Percentiles rank a stretch among this genome's conserved stretches.
Evolutionary conservation across 768 basidiomycete species (phyloP).

Genomic region (Megacollybia marginata): DNA sequence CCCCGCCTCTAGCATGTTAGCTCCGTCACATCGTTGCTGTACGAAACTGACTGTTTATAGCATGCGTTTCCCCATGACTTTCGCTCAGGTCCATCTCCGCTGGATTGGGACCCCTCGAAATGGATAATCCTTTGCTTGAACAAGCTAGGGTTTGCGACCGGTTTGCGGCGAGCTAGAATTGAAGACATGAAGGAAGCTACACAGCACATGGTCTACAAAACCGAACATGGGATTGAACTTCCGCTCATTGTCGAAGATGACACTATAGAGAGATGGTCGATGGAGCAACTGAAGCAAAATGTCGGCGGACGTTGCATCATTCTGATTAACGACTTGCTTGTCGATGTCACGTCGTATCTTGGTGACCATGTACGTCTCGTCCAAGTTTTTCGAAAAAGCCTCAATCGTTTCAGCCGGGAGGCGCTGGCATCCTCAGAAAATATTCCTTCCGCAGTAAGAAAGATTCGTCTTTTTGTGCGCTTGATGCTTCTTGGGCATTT

Average conservation of each 20-base stretch:
- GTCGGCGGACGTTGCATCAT: slow-evolving; percentile 38
- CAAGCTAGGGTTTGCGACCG: slow-evolving; percentile 35
- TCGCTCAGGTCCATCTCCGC: slow-evolving; percentile 51
- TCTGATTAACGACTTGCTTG: slow-evolving; percentile 49
- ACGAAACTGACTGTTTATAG: slow-evolving; percentile 20
- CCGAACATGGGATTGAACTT: slow-evolving; percentile 10
- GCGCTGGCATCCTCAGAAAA: slow-evolving; percentile 41
- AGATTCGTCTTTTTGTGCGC: slow-evolving; percentile 13
- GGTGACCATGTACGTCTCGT: slow-evolving; percentile 55
- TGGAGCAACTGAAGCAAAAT: slow-evolving; percentile 24
- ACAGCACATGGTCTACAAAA: slow-evolving; percentile 40
- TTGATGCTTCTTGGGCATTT: slow-evolving; percentile 57
- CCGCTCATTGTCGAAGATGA: slow-evolving; percentile 18
- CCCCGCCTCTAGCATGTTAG: slow-evolving; percentile 34
- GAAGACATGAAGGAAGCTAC: slow-evolving; percentile 43
- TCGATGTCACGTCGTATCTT: slow-evolving; percentile 57
- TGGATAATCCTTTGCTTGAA: slow-evolving; percentile 61
- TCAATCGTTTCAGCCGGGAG: slow-evolving; percentile 47
- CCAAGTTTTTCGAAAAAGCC: not conserved
- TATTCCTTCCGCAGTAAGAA: slow-evolving; percentile 28
- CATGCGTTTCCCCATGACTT: slow-evolving; percentile 78
- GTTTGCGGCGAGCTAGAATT: slow-evolving; percentile 41
- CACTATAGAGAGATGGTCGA: slow-evolving; percentile 35
- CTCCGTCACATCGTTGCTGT: not conserved
- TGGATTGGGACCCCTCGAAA: slow-evolving; percentile 78